Evolutionary conservation across 352 stramenopile genomes (phyloP).

Genomic region (Globisporangium echinulatum): DNA sequence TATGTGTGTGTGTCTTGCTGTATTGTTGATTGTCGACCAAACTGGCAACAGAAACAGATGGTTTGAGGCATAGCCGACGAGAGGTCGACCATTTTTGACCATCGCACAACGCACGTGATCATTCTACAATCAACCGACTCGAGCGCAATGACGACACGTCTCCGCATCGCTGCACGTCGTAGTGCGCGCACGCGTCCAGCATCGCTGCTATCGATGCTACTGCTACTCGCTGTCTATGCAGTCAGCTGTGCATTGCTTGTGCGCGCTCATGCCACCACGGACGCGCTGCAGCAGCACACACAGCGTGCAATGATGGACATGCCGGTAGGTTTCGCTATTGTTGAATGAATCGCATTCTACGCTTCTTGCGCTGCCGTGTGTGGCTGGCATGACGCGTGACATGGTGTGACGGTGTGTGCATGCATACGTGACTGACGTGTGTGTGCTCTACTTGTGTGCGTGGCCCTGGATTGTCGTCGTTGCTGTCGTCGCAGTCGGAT

Average conservation of each 20-base stretch:
- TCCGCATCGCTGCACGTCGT: background rate
- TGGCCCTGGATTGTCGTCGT: background rate
- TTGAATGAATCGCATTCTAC: constrained; percentile 5
- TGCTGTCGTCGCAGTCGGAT: constrained; percentile 29
- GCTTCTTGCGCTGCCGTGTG: too few species aligned
- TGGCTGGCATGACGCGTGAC: too few species aligned
- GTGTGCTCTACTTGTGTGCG: background rate
- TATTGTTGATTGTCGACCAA: too few species aligned
- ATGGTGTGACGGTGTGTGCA: background rate
- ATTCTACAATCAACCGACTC: too few species aligned
- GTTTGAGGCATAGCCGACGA: too few species aligned
- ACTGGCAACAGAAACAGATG: too few species aligned
- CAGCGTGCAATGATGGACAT: constrained; percentile 49
- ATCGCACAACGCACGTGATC: too few species aligned
- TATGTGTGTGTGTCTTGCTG: too few species aligned
- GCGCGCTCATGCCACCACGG: background rate
- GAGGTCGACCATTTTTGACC: too few species aligned
- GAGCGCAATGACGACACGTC: background rate
- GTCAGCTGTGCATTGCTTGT: constrained; percentile 5
- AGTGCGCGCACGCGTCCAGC: background rate
- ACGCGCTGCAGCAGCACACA: constrained; percentile 3
- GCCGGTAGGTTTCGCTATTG: constrained; percentile 34
- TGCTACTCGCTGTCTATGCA: constrained; percentile 13
- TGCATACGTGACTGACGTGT: background rate
- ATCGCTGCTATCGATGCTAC: background rate